phyloP scores from a whole-genome alignment of 139 green algal species.

The Chlorella sp. region DNA sequence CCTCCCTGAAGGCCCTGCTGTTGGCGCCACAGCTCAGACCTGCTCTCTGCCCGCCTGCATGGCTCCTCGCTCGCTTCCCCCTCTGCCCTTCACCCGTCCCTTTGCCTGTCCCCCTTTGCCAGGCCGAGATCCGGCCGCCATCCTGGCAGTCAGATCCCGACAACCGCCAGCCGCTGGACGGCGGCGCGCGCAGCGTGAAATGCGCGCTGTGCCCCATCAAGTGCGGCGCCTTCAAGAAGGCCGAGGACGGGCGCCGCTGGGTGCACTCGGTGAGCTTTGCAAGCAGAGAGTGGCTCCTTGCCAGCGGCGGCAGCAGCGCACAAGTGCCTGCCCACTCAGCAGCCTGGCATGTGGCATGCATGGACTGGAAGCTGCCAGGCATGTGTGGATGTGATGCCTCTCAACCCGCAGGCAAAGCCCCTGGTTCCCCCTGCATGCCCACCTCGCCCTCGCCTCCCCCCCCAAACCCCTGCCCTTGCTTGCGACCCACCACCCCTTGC shows the following conservation, averaged over 20 bases:
- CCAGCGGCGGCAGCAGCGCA: not conserved
- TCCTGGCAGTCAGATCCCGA: conserved; percentile 57
- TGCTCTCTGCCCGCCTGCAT: not conserved
- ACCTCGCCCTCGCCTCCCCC: no score
- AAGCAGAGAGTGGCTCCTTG: not conserved
- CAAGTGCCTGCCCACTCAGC: not conserved
- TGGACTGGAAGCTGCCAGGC: no score
- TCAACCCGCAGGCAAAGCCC: no score
- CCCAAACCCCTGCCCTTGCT: not conserved
- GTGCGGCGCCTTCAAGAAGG: conserved; percentile 84
- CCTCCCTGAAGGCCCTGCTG: no score
- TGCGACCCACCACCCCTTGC: not conserved
- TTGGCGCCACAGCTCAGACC: not conserved
- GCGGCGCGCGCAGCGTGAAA: conserved; percentile 60
- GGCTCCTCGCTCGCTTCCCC: not conserved
- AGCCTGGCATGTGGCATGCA: not conserved
- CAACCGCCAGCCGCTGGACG: conserved; percentile 44
- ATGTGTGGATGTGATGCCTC: not conserved
- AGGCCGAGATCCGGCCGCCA: conserved; percentile 72
- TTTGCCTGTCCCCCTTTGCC: not conserved
- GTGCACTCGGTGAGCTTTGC: conserved; percentile 75
- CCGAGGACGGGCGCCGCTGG: conserved; percentile 64
- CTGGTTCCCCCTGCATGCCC: not conserved
- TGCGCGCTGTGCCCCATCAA: conserved; percentile 89
- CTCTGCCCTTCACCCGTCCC: not conserved